Evolutionary conservation across 2,329 filamentous ascomycete genomes (phyloP), one percentile per base, ranked within the genome.

Genomic region (Pseudodiploospora longispora): DNA sequence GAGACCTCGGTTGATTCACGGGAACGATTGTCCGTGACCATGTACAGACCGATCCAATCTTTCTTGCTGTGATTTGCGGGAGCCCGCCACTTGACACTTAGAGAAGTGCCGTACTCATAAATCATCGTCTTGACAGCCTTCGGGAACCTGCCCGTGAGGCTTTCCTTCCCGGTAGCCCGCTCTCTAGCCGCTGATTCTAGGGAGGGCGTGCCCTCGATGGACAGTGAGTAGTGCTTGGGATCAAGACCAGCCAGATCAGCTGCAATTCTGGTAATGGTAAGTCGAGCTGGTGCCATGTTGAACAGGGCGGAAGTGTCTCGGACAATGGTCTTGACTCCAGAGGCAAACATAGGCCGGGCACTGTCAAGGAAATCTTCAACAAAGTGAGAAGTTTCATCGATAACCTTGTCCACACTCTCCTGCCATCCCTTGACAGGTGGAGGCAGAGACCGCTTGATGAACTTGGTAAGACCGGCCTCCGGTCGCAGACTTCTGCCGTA

Each of bases 11-110:
- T 95, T 10, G 83, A 71, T 34, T 95, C 87, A 35, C 91, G 80
- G 6, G 87, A 93, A 6, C 82, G 78, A 59, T 96, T 98, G 65
- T 97, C 91, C 3, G 88, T 89, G 3, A 98, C 88, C 78, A 90
- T 89, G 70, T 97, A 98, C 5, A 98, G 74, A 4, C 91, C 91
- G 42, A 98, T 82, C 93, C 93, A 98, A 63, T 98, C 93, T 56
- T 84, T 85, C 61, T 85, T 89, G 67, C 82, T 83, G 65, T 97
- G 93, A 52, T 89, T 87, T 33, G 81, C 73, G 0, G 93, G 91
- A 0, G 91, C 93, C 29, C 80, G 86, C 93, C 93, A 98, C 55
- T 80, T 86, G 50, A 97, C 87, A 53, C 78, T 85, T 61, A 98
- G 87, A 0, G 93, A 89, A 1, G 89, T 78, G 32, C 93, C 93